These are phyloP conservation scores for Clausena lansium DNA, from an alignment of 345 rosid species.

Conservation along the genomic window DNA sequence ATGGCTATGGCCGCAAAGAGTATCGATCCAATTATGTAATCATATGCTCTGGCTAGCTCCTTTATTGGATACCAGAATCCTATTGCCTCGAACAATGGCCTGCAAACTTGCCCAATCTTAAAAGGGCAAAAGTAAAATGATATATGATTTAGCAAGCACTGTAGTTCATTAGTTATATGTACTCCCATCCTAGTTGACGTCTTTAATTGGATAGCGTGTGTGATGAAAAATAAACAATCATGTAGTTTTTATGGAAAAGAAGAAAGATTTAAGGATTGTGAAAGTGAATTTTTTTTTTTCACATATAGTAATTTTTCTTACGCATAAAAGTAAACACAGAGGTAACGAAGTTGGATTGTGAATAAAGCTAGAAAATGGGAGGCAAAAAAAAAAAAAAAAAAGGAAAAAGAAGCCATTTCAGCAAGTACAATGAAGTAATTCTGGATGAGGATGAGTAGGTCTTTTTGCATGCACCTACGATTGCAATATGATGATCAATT, in stretches of 20 bases:
- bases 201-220: not conserved
- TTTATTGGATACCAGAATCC: constrained; percentile 79
- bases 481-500: not conserved
- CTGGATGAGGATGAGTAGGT: not conserved
- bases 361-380: not conserved
- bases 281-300: not conserved
- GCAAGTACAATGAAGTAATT: not conserved
- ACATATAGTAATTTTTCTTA: too few relatives aligned
- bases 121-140: not conserved
- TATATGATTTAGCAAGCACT: not conserved
- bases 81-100: constrained; percentile 42
- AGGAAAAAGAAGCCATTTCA: too few relatives aligned
- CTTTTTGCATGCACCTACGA: not conserved
- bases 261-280: not conserved
- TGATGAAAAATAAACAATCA: not conserved
- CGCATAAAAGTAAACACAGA: too few relatives aligned
- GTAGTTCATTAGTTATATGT: not conserved
- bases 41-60: constrained; percentile 91
- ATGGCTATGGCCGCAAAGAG: constrained; percentile 72
- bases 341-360: too few relatives aligned
- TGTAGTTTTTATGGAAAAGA: not conserved
- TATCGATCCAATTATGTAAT: constrained; percentile 71
- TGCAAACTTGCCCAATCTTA: constrained; percentile 75
- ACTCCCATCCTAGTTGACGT: not conserved
- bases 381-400: not conserved